Evolutionary conservation across 2,329 filamentous ascomycete genomes (phyloP), one percentile per base, ranked within the genome.

Genomic region (Escovopsis weberi): DNA sequence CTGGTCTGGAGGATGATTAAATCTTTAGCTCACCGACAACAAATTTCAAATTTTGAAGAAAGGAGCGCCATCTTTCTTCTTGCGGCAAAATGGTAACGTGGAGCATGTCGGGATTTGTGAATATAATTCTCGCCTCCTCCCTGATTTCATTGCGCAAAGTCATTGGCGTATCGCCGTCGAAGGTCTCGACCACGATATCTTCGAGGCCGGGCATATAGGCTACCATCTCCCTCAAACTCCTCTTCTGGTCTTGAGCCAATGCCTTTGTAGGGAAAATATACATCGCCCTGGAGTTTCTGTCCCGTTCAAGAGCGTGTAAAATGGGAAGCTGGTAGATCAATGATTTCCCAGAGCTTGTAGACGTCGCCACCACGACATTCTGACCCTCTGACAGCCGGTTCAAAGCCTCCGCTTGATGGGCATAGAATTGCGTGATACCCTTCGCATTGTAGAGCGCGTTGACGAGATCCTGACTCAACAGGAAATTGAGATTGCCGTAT

Each of bases 241-340:
- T 75, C 51, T 81, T 79, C 60, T 98, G 91, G 60, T 98, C 91
- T 58, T 98, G 91, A 0, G 91, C 89, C 12, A 98, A 65, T 1
- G 91, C 91, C 62, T 98, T 98, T 0, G 91, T 98, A 0, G 91
- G 91, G 47, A 98, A 98, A 33, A 98, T 94, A 58, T 95, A 96
- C 80, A 98, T 86, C 2, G 91, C 91, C 52, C 91, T 72, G 8
- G 85, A 84, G 43, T 80, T 69, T 2, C 62, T 65, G 53, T 96
- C 83, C 41, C 76, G 68, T 59, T 98, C 89, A 2, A 98, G 66
- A 40, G 85, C 82, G 55, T 94, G 79, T 10, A 98, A 65, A 37
- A 98, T 86, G 0, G 91, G 91, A 12, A 98, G 73, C 55, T 98
- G 91, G 55, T 96, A 98, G 47, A 98, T 95, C n/a, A 98, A 66